Base-by-base conservation (phyloP, 2,329 filamentous ascomycete genomes). In the Aspergillus neotritici region DNA sequence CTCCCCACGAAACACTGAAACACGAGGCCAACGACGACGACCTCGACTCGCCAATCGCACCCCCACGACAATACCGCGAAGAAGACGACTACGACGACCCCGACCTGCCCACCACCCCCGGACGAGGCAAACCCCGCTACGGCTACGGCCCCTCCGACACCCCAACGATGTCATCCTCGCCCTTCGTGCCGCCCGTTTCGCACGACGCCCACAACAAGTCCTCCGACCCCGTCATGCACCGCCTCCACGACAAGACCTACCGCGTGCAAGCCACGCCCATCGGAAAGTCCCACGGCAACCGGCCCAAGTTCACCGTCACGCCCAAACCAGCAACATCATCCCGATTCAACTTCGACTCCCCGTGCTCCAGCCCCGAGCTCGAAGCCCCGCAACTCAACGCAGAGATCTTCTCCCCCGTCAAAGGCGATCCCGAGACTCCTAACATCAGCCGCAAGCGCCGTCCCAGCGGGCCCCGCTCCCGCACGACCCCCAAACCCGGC, bases 241-340 rank as follows among this genome's bases (percentile, higher is more conserved):
- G 86, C 46, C 76, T 97, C n/a, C 79, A 94, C 4, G 90, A 97
- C 72, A 96, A 94, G 68, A 96, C 86, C 45, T 98, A 94, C 71
- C 87, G 91, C 28, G 77, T 98, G 16, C 87, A 94, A 66, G 88
- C 91, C 5, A 98, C 93, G 8, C 93, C 93, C 0, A 83, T 93
- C 53, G 84, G 82, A 8, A 71, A 69, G 32, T 69, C 72, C 37
- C 59, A 50, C 44, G 44, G 49, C 15, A 37, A 58, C 43, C 48
- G 59, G 32, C 54, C 63, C 47, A 63, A 62, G 45, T 63, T 62
- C 55, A 55, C 50, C 15, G 47, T 57, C 29, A 66, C 62, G 0
- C 65, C 63, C 1, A 62, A 64, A 16, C 41, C 47, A 3, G 55
- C 57, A 7, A 50, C 56, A 3, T 50, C 54, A 44, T 62, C 61